Base-by-base conservation (phyloP, 768 basidiomycete genomes). In the Ramaria rubella region DNA sequence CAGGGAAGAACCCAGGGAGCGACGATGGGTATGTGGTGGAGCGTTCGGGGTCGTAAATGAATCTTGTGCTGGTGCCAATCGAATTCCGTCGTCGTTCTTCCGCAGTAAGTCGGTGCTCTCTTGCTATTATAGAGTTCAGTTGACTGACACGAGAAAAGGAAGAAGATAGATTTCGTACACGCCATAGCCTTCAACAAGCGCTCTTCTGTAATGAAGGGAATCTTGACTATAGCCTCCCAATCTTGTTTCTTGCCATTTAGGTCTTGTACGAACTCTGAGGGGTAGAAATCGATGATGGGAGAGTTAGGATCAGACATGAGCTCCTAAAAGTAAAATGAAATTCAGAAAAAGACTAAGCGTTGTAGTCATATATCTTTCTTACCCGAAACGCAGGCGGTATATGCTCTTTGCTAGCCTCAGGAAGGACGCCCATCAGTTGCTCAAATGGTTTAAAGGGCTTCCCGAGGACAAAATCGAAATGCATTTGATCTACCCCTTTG, bases 181-280 rank as follows among this genome's bases (percentile, higher is more conserved):
- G 75, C 72, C 95, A 99, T 97, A 3, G 94, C 90, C 30, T 74
- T 74, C 30, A 96, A 72, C 21, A 99, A 68, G 51, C 91, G 77
- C 11, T 72, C 62, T 68, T 94, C 83, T 45, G 96, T 85, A 59
- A 99, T 97, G 70, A 99, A 99, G 0, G 96, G 96, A 62, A 99
- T 97, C 73, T 98, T 98, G 53, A 99, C 93, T 50, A 98, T 82
- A 0, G 96, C 95, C 69, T 99, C 96, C 96, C 96, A 99, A 24
- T 97, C 95, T 62, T 88, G 86, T 68, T 94, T 98, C 80, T 99
- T 99, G 30, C 96, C 96, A 62, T 99, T 98, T 66, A 96, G 71
- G 72, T 99, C 96, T 61, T 81, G 83, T 61, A 91, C 93, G 62
- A 98, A 98, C 52, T 93, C 85, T 15, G 76, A 61, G 2, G 96